Percentiles rank a stretch among this genome's conserved stretches.
phyloP scores from a whole-genome alignment of 2,329 filamentous ascomycete species.

The Aspergillus ibericus region DNA sequence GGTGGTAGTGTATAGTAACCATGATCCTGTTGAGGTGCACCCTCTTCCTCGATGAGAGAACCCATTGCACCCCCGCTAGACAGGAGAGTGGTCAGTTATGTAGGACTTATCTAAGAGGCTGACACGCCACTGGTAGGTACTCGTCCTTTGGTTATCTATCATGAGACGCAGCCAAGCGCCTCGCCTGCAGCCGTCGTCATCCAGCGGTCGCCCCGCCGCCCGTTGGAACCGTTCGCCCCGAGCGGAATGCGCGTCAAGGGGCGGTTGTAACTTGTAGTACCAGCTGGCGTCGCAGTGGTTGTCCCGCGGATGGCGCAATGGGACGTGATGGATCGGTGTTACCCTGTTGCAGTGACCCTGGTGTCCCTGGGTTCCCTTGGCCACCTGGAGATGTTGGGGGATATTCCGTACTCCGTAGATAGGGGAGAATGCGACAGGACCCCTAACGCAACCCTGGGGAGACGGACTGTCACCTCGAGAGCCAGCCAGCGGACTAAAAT shows the following conservation, averaged over 20 bases:
- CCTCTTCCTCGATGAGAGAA: too few relatives aligned
- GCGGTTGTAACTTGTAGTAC: constrained; percentile 2
- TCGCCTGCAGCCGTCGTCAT: constrained; percentile 5
- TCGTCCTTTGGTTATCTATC: neutral
- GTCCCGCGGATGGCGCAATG: neutral
- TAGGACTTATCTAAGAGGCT: too few relatives aligned
- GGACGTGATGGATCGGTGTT: neutral
- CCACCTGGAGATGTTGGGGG: too few relatives aligned
- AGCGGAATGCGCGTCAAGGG: constrained; percentile 7
- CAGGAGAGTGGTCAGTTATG: too few relatives aligned
- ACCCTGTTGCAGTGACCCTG: neutral
- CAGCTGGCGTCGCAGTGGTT: neutral
- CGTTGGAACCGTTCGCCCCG: neutral
- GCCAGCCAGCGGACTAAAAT: neutral
- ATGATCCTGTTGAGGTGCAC: too few relatives aligned
- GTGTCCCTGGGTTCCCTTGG: neutral
- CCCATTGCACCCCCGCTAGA: too few relatives aligned
- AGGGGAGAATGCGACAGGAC: neutral
- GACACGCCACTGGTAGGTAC: too few relatives aligned
- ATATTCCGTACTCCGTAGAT: too few relatives aligned
- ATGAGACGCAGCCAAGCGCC: constrained; percentile 1
- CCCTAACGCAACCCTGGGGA: constrained; percentile 7
- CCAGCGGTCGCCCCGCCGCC: constrained; percentile 2
- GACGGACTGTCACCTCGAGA: neutral
- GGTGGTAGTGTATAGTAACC: too few relatives aligned